phyloP scores from a whole-genome alignment of 345 rosid species.

The Luvunga scandens region DNA sequence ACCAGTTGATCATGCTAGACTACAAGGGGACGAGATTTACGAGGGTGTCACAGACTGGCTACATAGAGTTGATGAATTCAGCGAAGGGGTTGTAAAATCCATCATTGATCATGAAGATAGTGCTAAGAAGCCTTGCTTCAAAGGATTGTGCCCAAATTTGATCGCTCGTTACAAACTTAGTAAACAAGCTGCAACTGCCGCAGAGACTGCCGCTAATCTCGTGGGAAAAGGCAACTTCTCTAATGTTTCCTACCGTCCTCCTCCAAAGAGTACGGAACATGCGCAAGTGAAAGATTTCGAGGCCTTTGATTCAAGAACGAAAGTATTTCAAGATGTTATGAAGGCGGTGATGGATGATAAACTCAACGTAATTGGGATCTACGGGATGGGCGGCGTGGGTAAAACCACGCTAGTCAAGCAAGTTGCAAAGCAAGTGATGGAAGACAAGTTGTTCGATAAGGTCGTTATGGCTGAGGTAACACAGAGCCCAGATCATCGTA shows the following conservation, averaged over 20 bases:
- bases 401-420: constrained; percentile 18
- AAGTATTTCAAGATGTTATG: background rate
- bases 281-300: background rate
- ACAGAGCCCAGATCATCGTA: background rate
- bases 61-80: background rate
- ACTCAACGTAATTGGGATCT: constrained; percentile 10
- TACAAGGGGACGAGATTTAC: background rate
- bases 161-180: background rate
- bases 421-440: background rate
- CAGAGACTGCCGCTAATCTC: background rate
- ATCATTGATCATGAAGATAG: background rate
- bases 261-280: fast-evolving
- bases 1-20: background rate
- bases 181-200: background rate
- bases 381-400: constrained; percentile 14
- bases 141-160: background rate
- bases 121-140: background rate
- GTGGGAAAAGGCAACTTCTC: background rate
- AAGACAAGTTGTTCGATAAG: background rate
- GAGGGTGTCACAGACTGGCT: background rate
- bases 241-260: background rate
- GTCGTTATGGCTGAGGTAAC: constrained; percentile 5
- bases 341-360: background rate
- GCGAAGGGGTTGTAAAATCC: background rate
- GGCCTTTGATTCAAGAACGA: background rate